Evolutionary conservation across 1,284 basidiomycete genomes (phyloP), one percentile per base, ranked within the genome.

Genomic region (Farysia itapuensis): DNA sequence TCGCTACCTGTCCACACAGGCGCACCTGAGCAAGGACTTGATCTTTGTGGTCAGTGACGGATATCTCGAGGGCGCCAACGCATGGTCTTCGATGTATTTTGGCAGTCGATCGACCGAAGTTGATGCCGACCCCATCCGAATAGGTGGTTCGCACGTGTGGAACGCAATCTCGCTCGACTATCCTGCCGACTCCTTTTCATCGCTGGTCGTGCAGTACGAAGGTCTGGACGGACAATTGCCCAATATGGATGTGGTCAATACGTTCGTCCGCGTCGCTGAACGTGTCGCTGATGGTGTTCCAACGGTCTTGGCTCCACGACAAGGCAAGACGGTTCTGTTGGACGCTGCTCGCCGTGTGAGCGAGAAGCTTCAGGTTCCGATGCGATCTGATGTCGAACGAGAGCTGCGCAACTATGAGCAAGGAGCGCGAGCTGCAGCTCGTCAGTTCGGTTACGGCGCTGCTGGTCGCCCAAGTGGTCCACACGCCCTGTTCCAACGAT

Each of bases 151-250:
- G 21, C 58, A 58, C 25, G 47, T 72, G 14, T 99, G 95, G 95
- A 94, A 89, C 2, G 91, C 90, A 5, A 79, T 98, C 26, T 89
- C 89, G 64, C 84, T 99, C 46, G 95, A 98, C 77, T 98, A 96
- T 74, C 90, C 93, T 2, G 88, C 89, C 2, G 94, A 98, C 77
- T 96, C 92, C 0, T 96, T 97, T 78, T 90, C 88, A 11, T 89
- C 94, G 70, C 80, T 98, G 2, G 90, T 90, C 3, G 79, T 97
- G 11, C 94, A 90, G 78, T 90, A 89, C 77, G 94, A 98, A 82
- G 95, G 94, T 6, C 81, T 90, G 5, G 94, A 97, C 74, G 94
- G 93, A 4, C 87, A 91, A 22, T 79, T 97, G 33, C 93, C 95
- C 0, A 99, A 99, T 72, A 90, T 96, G 78, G 94, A 99, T 76